Percentiles rank a stretch among this genome's conserved stretches.
Evolutionary conservation across 352 stramenopile species (phyloP).

Genomic region (Pythium guiyangense): DNA sequence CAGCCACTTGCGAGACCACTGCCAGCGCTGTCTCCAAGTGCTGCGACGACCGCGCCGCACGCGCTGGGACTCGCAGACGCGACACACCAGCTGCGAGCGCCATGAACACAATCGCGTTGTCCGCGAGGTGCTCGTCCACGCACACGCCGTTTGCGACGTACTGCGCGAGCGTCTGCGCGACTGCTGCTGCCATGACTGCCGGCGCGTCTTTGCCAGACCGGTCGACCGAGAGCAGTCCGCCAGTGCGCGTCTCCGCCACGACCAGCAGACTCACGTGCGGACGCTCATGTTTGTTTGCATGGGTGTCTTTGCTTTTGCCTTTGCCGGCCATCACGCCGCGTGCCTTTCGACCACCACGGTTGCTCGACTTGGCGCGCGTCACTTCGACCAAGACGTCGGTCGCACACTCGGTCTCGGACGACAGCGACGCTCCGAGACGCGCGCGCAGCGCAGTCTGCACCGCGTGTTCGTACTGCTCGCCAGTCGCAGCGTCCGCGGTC

Average conservation of each 20-base stretch:
- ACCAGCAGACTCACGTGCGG: constrained; percentile 33
- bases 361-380: constrained; percentile 2
- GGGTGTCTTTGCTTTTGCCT: background rate
- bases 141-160: constrained; percentile 43
- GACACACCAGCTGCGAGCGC: constrained; percentile 49
- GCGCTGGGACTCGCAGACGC: constrained; percentile 39
- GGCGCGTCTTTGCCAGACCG: constrained; percentile 37
- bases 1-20: constrained; percentile 28
- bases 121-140: constrained; percentile 68
- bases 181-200: constrained; percentile 24
- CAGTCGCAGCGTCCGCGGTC: too few species aligned
- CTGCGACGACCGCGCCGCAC: constrained; percentile 34
- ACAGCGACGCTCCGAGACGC: constrained; percentile 3
- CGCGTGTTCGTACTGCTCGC: constrained; percentile 26
- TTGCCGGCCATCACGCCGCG: background rate
- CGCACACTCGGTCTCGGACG: constrained; percentile 7
- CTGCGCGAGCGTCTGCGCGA: constrained; percentile 16
- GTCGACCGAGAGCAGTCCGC: constrained; percentile 39
- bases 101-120: constrained; percentile 73
- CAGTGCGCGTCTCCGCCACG: constrained; percentile 33
- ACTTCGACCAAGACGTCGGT: constrained; percentile 34
- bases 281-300: background rate
- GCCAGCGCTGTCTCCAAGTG: constrained; percentile 56
- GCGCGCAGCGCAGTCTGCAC: constrained; percentile 27
- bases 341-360: background rate